A percentile compares a stretch with the other conserved stretches of the same genome.
phyloP scores from a whole-genome alignment of 2,329 filamentous ascomycete genomes.

The Scedosporium boydii region DNA sequence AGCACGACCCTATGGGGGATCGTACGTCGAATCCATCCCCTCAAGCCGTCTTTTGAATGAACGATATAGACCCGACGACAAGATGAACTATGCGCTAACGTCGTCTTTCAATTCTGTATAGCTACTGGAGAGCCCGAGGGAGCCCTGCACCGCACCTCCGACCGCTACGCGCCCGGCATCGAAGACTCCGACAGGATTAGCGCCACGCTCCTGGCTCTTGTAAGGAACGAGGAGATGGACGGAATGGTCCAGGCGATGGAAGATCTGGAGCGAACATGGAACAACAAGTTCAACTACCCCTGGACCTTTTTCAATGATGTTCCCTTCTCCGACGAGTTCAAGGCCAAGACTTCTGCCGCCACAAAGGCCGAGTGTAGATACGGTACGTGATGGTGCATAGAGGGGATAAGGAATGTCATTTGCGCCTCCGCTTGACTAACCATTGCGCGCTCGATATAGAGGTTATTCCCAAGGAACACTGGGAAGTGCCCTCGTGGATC shows the following conservation, averaged over 20 bases:
- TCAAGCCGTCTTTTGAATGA: not conserved
- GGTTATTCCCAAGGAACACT: constrained; percentile 87
- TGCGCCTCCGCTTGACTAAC: not conserved
- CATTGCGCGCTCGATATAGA: constrained; percentile 38
- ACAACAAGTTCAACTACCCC: constrained; percentile 97
- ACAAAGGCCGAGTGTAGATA: constrained; percentile 87
- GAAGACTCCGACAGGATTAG: constrained; percentile 76
- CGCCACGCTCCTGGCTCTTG: constrained; percentile 82
- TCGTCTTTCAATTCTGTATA: constrained; percentile 26
- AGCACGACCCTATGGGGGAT: constrained; percentile 77
- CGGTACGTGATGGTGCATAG: constrained; percentile 38
- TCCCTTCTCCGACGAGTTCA: constrained; percentile 90
- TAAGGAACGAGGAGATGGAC: constrained; percentile 81
- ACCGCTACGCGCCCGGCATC: constrained; percentile 70
- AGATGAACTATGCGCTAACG: constrained; percentile 9
- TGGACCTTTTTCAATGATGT: constrained; percentile 99
- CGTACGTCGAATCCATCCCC: constrained; percentile 43
- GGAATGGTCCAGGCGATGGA: constrained; percentile 81
- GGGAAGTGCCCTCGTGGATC: constrained; percentile 88
- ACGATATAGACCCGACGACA: not conserved
- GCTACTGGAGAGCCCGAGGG: constrained; percentile 78
- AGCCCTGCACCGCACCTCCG: constrained; percentile 59
- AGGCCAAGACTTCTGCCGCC: constrained; percentile 63
- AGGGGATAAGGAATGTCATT: not conserved
- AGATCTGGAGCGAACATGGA: constrained; percentile 92